Conservation (phyloP, 768 basidiomycete species). For the Daedalea quercina region DNA sequence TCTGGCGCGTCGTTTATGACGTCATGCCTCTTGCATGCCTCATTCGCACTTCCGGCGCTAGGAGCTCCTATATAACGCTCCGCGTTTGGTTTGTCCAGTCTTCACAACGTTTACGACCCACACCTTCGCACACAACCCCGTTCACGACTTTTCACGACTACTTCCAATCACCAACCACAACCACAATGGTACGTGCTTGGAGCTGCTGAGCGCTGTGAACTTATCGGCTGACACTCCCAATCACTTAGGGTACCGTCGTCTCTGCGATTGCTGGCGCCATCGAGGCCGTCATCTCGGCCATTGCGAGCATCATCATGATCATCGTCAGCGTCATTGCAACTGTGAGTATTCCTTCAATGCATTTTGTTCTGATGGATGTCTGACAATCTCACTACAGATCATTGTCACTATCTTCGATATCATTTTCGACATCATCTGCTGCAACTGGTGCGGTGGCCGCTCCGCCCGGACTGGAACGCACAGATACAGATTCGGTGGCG, state of each 20-base stretch:
- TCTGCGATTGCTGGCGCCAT: conserved; percentile 60
- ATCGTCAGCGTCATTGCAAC: conserved; percentile 53
- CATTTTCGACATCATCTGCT: conserved; percentile 43
- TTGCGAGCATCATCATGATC: conserved; percentile 52
- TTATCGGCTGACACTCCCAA: not conserved
- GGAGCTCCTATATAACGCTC: not conserved
- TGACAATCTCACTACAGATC: conserved; percentile 32
- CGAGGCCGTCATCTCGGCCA: conserved; percentile 52
- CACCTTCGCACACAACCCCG: not conserved
- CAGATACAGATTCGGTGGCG: conserved; percentile 14
- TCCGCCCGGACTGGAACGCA: conserved; percentile 20
- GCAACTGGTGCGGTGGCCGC: conserved; percentile 28
- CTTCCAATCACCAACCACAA: conserved; percentile 1
- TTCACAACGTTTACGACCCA: not conserved
- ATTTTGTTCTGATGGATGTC: not conserved
- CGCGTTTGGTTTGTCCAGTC: not conserved
- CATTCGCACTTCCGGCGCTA: not conserved
- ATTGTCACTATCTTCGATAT: conserved; percentile 60
- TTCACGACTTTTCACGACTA: conserved; percentile 6
- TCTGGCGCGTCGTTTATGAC: too few species aligned
- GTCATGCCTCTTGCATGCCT: too few species aligned
- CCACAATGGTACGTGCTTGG: conserved; percentile 8
- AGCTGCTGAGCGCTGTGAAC: not conserved
- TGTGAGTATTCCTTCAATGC: conserved; percentile 32
- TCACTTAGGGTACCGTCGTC: conserved; percentile 48